Evolutionary conservation across 139 green algal species (phyloP), one percentile per base, ranked within the genome.

Genomic region (Coccomyxa sp.): DNA sequence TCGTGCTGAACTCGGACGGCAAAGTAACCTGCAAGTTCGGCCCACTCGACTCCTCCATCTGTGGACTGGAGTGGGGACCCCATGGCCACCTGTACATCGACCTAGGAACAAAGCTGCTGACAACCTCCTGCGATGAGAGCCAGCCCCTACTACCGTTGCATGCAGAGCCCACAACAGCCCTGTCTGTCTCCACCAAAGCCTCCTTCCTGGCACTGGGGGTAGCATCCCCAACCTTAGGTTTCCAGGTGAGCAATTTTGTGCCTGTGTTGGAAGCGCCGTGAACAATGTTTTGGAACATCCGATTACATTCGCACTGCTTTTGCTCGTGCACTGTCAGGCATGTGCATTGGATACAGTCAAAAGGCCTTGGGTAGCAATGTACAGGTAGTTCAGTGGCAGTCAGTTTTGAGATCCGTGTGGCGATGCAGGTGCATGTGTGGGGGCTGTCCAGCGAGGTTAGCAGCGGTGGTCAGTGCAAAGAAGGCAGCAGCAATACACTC

Each of bases 191-290:
- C 21, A 21, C 63, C 63, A 28, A 21, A 71, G 63, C 63, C 63
- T 21, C 63, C 63, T 25, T 28, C 63, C 63, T 71, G 63, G 63
- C 38, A 51, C 38, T 51, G 38, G 38, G 38, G 7, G 38, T 51
- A 51, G 38, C 38, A 51, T 51, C 38, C 7, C 38, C 38, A 51
- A 51, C 38, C 38, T 51, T 45, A 30, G 87, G 16, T 51, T 14
- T 10, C 76, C 63, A 15, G 83, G 84, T 60, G 85, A 88, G 25
- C 21, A 25, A n/a, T 38, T 9, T 3, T 45, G 23, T 25, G n/a
- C 14, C 0, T 45, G 21, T 77, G 14, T n/a, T 77, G 15, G 21
- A 77, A 77, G 68, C 68, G n/a, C 13, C 18, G 21, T 38, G 21
- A 16, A 15, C 31, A 32, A n/a, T 30, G 23, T 1, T 45, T 1